A percentile compares a stretch with the other conserved stretches of the same genome.
Conservation (phyloP, 345 rosid genomes). For the Corymbia maculata region DNA sequence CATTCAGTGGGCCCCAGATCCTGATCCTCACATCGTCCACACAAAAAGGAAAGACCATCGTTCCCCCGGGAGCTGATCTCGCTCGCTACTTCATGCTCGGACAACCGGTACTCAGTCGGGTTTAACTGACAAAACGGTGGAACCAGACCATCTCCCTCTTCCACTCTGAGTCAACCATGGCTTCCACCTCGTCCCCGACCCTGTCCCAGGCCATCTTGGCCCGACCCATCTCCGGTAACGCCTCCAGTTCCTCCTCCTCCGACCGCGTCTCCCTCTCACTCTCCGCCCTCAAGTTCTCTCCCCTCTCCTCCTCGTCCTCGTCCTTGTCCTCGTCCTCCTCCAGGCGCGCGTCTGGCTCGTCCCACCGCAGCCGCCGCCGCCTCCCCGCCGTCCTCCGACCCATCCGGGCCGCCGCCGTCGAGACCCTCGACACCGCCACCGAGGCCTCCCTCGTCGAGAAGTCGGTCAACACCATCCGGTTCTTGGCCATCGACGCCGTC, state of each 20-base stretch:
- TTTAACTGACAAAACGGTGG: background rate
- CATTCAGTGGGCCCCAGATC: background rate
- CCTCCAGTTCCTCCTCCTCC: slow-evolving; percentile 15
- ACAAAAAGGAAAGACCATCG: background rate
- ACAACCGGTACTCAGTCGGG: background rate
- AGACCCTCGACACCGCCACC: slow-evolving; percentile 35
- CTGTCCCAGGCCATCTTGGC: slow-evolving; percentile 4
- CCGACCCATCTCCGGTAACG: background rate
- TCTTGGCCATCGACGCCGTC: slow-evolving; percentile 83
- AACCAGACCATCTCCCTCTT: background rate
- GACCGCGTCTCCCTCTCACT: slow-evolving; percentile 42
- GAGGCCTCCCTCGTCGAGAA: slow-evolving; percentile 67
- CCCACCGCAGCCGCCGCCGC: slow-evolving; percentile 16
- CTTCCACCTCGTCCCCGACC: slow-evolving; percentile 10
- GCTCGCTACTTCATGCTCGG: background rate
- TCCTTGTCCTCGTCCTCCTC: background rate
- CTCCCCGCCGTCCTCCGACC: slow-evolving; percentile 9
- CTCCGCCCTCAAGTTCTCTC: slow-evolving; percentile 33
- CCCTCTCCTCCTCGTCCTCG: slow-evolving; percentile 13
- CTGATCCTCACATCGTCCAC: background rate
- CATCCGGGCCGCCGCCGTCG: slow-evolving; percentile 27
- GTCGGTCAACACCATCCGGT: slow-evolving; percentile 77
- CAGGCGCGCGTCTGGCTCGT: background rate
- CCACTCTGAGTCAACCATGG: background rate
- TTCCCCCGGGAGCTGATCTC: background rate